Conservation (phyloP, 768 basidiomycete species). For the Leccinum uliginosum region DNA sequence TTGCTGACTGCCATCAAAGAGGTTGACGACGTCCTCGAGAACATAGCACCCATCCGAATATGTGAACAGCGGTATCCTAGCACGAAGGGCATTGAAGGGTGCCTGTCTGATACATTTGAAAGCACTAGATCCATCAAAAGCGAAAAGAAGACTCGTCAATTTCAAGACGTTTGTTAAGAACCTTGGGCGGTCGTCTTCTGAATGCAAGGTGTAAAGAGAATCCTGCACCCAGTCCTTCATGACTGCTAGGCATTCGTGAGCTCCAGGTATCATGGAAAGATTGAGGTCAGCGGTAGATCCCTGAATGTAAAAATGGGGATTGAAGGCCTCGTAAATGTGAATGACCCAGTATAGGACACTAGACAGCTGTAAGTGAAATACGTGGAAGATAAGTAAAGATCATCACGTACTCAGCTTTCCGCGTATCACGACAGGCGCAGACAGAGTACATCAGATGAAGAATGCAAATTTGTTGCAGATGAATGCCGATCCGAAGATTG, state of each 20-base stretch:
- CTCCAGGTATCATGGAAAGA: slow-evolving; percentile 36
- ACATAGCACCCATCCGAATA: slow-evolving; percentile 21
- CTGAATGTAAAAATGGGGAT: slow-evolving; percentile 43
- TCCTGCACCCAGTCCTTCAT: slow-evolving; percentile 45
- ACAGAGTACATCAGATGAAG: slow-evolving; percentile 31
- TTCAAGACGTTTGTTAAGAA: slow-evolving; percentile 40
- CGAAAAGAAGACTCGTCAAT: slow-evolving; percentile 34
- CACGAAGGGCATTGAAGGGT: slow-evolving; percentile 19
- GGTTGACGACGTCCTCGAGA: slow-evolving; percentile 30
- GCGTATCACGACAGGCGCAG: not conserved
- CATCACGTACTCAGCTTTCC: slow-evolving; percentile 4
- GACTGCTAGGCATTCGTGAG: slow-evolving; percentile 31
- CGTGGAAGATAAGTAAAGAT: not conserved
- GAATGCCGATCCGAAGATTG: slow-evolving; percentile 39
- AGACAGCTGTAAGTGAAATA: not conserved
- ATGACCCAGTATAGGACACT: slow-evolving; percentile 29
- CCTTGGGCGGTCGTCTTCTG: not conserved
- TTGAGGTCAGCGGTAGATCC: slow-evolving; percentile 40
- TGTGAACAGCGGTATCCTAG: slow-evolving; percentile 1
- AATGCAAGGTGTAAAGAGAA: slow-evolving; percentile 37
- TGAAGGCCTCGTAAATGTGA: slow-evolving; percentile 45
- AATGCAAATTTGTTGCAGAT: slow-evolving; percentile 49
- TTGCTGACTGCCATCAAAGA: slow-evolving; percentile 25
- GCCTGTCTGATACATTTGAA: slow-evolving; percentile 33
- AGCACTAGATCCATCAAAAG: slow-evolving; percentile 35